Evolutionary conservation across 2,329 filamentous ascomycete genomes (phyloP), one percentile per base, ranked within the genome.

Genomic region (Teratosphaeriaceae sp.): DNA sequence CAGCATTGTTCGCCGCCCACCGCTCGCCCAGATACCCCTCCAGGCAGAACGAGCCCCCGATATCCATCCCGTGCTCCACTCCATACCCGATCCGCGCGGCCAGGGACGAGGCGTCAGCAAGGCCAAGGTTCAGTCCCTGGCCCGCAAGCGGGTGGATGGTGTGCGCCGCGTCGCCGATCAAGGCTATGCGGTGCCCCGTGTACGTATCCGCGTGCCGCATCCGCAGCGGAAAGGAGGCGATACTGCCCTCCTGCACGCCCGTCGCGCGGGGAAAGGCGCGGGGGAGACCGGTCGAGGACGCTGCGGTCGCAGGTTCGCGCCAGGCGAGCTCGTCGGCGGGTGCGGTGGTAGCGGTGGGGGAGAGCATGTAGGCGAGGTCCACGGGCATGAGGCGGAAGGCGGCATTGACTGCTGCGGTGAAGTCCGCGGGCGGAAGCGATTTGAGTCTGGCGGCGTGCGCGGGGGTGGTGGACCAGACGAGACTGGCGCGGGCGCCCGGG

Each of bases 171-270:
- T 98, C 92, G 47, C 92, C 92, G 26, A 98, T 80, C 1, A 98
- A 77, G 1, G 89, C 92, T 7, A 96, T 73, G n/a, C 92, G 83
- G 58, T 95, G 88, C 29, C 82, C 85, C 31, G 86, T 85, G 61
- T 98, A 98, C 1, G 86, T 88, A 58, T 94, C 86, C n/a, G 90
- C 89, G 62, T 98, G 92, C 21, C 89, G 82, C 70, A 97, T 75
- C 59, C 84, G 86, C 15, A 98, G 76, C 0, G 92, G 92, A 66
- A 98, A 98, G 0, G 86, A 89, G 1, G 92, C 90, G 12, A 94
- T 72, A 15, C 80, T 88, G 53, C 82, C 82, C 41, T 84, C 74
- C 62, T 97, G 89, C 1, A 96, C 80, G 19, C 72, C 78, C 1
- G 77, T 69, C 13, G 86, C 80, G 6, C 70, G 64, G 50, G 84